These are phyloP conservation scores for Cyclotella distinguenda DNA, from an alignment of 108 stramenopile species.

Conservation along the genomic window DNA sequence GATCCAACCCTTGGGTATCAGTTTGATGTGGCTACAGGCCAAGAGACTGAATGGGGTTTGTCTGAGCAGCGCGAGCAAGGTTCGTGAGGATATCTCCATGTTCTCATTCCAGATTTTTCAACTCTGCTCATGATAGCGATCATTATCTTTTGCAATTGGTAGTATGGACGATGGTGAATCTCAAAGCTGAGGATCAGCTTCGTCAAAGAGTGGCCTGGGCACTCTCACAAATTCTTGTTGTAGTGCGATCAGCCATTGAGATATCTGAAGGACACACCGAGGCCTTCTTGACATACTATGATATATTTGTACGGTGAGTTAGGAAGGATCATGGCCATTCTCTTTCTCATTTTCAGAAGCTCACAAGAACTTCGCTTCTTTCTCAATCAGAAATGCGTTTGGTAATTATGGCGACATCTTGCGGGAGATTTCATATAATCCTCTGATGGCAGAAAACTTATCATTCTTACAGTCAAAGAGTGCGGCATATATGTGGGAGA, in stretches of 20 bases:
- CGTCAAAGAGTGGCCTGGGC: slow-evolving; percentile 78
- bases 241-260: slow-evolving; percentile 21
- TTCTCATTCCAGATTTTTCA: too few relatives aligned
- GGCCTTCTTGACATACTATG: slow-evolving; percentile 54
- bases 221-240: slow-evolving; percentile 63
- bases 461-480: slow-evolving; percentile 50
- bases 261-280: slow-evolving; percentile 29
- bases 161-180: slow-evolving; percentile 60
- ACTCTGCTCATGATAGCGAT: too few relatives aligned
- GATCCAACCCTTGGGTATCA: slow-evolving; percentile 33
- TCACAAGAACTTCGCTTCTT: not conserved
- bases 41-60: slow-evolving; percentile 36
- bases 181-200: slow-evolving; percentile 71
- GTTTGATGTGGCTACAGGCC: slow-evolving; percentile 22
- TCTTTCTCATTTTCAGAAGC: not conserved
- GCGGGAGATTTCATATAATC: slow-evolving; percentile 63
- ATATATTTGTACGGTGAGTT: slow-evolving; percentile 63
- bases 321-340: not conserved
- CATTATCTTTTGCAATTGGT: not conserved
- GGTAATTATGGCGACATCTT: slow-evolving; percentile 75
- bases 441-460: slow-evolving; percentile 73
- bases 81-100: too few relatives aligned
- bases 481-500: slow-evolving; percentile 54
- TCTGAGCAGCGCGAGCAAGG: slow-evolving; percentile 49
- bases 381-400: slow-evolving; percentile 54